Conservation (phyloP, 2,329 filamentous ascomycete species). For the Penicillium freii region DNA sequence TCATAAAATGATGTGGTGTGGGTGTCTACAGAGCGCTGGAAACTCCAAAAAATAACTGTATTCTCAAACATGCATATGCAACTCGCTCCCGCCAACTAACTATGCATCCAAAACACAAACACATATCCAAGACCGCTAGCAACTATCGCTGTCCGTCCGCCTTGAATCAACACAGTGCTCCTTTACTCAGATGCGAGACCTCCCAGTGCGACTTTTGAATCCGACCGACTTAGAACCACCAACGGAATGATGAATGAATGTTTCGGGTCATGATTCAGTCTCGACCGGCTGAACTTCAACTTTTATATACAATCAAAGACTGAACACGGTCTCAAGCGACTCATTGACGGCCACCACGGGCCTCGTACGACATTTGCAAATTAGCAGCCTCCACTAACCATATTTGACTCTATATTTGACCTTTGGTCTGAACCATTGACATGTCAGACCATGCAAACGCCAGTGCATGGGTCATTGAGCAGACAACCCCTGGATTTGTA, state of each 20-base stretch:
- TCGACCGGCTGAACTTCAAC: background rate
- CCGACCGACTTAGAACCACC: background rate
- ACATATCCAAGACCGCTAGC: background rate
- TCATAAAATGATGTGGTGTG: background rate
- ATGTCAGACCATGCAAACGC: background rate
- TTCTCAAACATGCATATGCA: background rate
- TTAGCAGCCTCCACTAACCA: background rate
- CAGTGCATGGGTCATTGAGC: background rate
- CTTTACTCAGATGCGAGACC: background rate
- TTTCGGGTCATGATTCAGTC: slow-evolving; percentile 1
- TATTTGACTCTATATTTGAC: too few relatives aligned
- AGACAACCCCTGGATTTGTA: background rate
- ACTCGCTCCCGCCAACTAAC: background rate
- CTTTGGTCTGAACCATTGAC: background rate
- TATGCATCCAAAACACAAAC: background rate
- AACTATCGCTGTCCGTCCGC: background rate
- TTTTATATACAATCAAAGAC: background rate
- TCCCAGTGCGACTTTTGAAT: background rate
- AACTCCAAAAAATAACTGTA: too few relatives aligned
- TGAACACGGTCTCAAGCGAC: background rate
- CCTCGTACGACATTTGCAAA: background rate
- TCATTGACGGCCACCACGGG: background rate
- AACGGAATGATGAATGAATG: background rate
- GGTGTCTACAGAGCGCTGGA: background rate
- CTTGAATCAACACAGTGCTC: background rate